A percentile compares a stretch with the other conserved stretches of the same genome.
These are phyloP conservation scores for Zygosaccharomyces pseudorouxii DNA, from an alignment of 805 yeast species.

Conservation along the genomic window DNA sequence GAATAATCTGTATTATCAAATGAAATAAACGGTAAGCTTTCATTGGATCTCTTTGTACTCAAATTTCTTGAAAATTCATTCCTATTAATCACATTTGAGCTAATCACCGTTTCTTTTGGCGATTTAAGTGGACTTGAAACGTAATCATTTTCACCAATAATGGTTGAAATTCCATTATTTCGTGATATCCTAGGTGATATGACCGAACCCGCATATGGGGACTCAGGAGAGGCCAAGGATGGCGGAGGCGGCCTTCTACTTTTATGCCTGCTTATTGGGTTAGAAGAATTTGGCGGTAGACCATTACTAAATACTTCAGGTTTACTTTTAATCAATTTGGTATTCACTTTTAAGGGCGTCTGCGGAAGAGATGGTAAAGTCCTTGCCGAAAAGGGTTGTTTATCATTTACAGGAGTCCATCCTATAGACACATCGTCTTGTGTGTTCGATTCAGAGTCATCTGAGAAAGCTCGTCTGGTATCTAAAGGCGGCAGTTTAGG, in stretches of 20 bases:
- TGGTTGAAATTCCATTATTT: slow-evolving; percentile 16
- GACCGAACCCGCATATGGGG: slow-evolving; percentile 6
- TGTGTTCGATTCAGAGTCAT: slow-evolving; percentile 2
- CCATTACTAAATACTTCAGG: neutral
- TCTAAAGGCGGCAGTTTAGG: slow-evolving; percentile 32
- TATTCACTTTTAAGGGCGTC: slow-evolving; percentile 2
- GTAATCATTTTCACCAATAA: slow-evolving; percentile 15
- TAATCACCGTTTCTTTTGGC: slow-evolving; percentile 20
- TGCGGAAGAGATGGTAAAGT: slow-evolving; percentile 2
- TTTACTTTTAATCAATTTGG: neutral
- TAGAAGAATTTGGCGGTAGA: slow-evolving; percentile 3
- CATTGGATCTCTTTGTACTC: slow-evolving; percentile 3
- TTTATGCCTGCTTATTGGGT: slow-evolving; percentile 2
- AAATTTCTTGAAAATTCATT: neutral
- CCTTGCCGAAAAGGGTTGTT: neutral
- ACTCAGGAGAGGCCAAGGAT: slow-evolving; percentile 5
- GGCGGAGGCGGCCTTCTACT: slow-evolving; percentile 29
- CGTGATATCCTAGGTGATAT: neutral
- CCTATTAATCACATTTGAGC: neutral
- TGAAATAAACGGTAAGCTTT: slow-evolving; percentile 10
- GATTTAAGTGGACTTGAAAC: slow-evolving; percentile 11
- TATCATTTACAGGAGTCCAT: slow-evolving; percentile 23
- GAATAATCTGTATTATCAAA: slow-evolving; percentile 6
- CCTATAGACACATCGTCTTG: slow-evolving; percentile 20
- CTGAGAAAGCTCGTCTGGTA: slow-evolving; percentile 25